phyloP scores from a whole-genome alignment of 148 eudicot species.

The Polygonum maritimum region DNA sequence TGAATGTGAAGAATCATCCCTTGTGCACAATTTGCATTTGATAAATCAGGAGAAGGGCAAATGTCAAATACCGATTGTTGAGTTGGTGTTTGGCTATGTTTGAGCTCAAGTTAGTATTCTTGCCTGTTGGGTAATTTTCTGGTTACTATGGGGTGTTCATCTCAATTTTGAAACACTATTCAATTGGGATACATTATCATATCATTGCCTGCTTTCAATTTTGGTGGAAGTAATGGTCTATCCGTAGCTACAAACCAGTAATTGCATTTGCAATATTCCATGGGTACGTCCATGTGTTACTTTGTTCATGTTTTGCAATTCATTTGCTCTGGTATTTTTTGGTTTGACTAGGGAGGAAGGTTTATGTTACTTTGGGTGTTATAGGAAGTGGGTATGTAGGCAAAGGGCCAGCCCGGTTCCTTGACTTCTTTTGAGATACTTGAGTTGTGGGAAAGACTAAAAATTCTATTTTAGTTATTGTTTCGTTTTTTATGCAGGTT shows the following conservation, averaged over 20 bases:
- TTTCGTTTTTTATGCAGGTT: constrained; percentile 42
- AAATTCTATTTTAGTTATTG: constrained; percentile 60
- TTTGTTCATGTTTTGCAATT: neutral
- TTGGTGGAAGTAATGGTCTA: neutral
- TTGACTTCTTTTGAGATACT: constrained; percentile 67
- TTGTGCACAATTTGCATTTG: no score
- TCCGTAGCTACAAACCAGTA: neutral
- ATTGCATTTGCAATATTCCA: neutral
- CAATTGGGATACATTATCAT: neutral
- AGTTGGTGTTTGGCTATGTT: no score
- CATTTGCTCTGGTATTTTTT: neutral
- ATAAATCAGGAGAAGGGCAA: no score
- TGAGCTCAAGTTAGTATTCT: no score
- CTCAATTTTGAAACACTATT: neutral
- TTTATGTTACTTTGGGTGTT: constrained; percentile 62
- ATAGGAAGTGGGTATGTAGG: constrained; percentile 83
- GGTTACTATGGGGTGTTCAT: neutral
- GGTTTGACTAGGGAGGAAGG: constrained; percentile 50
- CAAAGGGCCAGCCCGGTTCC: constrained; percentile 58
- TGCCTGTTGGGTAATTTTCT: neutral
- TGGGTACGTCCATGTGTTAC: neutral
- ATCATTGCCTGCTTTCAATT: neutral
- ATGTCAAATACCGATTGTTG: no score
- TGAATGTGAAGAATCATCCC: no score
- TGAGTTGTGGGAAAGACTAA: constrained; percentile 85